Evolutionary conservation across 306 rosid genomes (phyloP).

Genomic region (Corylus americana): DNA sequence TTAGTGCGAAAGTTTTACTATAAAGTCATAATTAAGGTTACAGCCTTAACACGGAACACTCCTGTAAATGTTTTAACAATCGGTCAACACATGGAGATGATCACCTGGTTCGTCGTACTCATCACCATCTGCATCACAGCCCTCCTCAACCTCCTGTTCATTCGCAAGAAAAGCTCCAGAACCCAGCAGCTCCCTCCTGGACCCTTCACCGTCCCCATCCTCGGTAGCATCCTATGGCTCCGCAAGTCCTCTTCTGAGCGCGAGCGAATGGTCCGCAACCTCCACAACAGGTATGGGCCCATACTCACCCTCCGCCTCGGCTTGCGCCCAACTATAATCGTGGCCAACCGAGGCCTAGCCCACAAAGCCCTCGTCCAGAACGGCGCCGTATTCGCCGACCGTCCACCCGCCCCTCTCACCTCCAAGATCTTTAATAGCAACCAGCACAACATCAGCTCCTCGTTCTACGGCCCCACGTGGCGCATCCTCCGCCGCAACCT

Average conservation of each 20-base stretch:
- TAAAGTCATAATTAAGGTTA: too few relatives aligned
- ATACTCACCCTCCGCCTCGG: neutral
- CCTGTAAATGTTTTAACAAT: too few relatives aligned
- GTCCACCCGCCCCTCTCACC: neutral
- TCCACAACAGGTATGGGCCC: slow-evolving; percentile 4
- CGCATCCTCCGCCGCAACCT: slow-evolving; percentile 6
- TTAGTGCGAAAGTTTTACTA: too few relatives aligned
- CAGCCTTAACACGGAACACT: too few relatives aligned
- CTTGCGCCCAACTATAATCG: neutral
- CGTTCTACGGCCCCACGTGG: slow-evolving; percentile 2
- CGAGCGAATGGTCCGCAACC: neutral
- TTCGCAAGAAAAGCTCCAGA: neutral
- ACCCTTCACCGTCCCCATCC: neutral
- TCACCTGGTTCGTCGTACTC: neutral
- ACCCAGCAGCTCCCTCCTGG: neutral
- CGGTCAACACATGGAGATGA: neutral
- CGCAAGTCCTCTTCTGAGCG: neutral
- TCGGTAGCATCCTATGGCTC: neutral
- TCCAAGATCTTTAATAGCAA: neutral
- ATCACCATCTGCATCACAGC: neutral
- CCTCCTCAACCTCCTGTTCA: neutral
- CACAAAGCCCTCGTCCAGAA: slow-evolving; percentile 1
- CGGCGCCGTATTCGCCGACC: slow-evolving; percentile 3
- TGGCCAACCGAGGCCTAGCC: neutral
- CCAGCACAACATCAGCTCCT: neutral